These are phyloP conservation scores for Rubroboletus pulcherrimus DNA, from an alignment of 768 basidiomycete genomes.

Conservation along the genomic window DNA sequence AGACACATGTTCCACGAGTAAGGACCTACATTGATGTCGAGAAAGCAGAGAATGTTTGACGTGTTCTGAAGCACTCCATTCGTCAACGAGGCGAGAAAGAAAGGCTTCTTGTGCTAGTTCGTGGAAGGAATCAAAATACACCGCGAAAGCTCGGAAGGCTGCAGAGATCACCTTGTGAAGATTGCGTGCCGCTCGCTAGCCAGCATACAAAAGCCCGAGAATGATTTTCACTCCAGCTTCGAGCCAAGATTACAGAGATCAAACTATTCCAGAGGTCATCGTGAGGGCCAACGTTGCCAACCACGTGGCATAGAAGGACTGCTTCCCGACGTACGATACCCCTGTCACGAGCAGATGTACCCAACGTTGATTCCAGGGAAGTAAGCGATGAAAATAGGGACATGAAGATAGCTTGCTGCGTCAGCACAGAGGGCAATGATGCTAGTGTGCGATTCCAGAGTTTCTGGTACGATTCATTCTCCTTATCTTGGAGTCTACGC, in stretches of 20 bases:
- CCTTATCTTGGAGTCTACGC: conserved; percentile 27
- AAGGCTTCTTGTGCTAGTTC: conserved; percentile 42
- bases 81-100: conserved; percentile 47
- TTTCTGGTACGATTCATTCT: conserved; percentile 37
- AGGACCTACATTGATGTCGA: conserved; percentile 66
- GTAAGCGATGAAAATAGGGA: conserved; percentile 55
- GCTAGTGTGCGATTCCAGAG: conserved; percentile 49
- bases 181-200: conserved; percentile 47
- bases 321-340: conserved; percentile 53
- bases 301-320: conserved; percentile 43
- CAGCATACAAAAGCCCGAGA: conserved; percentile 69
- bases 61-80: conserved; percentile 77
- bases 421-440: conserved; percentile 46
- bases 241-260: conserved; percentile 46
- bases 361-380: conserved; percentile 28
- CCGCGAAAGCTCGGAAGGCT: background rate
- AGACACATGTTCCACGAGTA: background rate
- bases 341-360: conserved; percentile 33
- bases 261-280: conserved; percentile 50
- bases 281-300: conserved; percentile 48
- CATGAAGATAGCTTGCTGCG: conserved; percentile 53
- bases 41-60: conserved; percentile 75
- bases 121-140: conserved; percentile 7
- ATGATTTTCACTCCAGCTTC: conserved; percentile 56
- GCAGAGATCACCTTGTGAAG: conserved; percentile 29